phyloP scores from a whole-genome alignment of 805 yeast genomes.

The Komagataella ulmi region DNA sequence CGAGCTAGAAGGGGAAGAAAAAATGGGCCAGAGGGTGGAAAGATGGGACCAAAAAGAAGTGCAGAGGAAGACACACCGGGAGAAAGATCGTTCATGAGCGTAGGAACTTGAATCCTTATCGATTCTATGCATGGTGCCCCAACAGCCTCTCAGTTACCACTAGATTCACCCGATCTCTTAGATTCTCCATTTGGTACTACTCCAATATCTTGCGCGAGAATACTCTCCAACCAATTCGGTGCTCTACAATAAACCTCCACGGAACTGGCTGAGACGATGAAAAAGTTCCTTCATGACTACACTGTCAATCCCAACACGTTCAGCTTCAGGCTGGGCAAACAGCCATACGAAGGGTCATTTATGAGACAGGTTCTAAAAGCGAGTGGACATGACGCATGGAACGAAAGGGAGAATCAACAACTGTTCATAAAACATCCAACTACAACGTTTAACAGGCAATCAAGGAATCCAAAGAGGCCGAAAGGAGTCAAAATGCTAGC shows the following conservation, averaged over 20 bases:
- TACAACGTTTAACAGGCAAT: constrained; percentile 21
- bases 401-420: constrained; percentile 16
- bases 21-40: background rate
- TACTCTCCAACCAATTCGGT: background rate
- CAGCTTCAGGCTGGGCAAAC: constrained; percentile 16
- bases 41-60: background rate
- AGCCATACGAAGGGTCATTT: background rate
- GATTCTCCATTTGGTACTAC: no score
- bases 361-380: constrained; percentile 12
- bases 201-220: background rate
- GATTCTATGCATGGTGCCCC: background rate
- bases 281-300: constrained; percentile 18
- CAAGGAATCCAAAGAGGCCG: constrained; percentile 35
- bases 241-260: background rate
- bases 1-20: background rate
- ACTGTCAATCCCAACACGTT: constrained; percentile 16
- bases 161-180: no score
- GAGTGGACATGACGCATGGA: constrained; percentile 22
- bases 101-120: no score
- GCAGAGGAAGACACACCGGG: background rate
- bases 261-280: background rate
- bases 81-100: background rate
- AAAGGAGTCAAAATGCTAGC: constrained; percentile 53
- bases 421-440: constrained; percentile 30
- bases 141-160: background rate